Base-by-base conservation (phyloP, 805 yeast species). In the Dipodascopsis uninucleata region DNA sequence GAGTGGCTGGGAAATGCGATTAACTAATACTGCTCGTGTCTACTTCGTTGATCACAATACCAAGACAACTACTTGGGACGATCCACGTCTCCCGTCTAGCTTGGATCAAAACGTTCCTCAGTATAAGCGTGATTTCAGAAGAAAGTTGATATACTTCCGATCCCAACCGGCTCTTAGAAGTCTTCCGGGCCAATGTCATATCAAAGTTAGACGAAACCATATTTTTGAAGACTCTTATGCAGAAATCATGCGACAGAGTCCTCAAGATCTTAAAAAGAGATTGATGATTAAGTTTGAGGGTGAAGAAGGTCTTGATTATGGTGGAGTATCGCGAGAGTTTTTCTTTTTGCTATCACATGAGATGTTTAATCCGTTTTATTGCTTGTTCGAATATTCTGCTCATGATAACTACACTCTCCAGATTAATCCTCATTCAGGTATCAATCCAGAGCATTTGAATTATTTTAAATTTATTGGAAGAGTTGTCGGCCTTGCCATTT, bases 1-100 rank as follows among this genome's bases (percentile, higher is more conserved):
- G 37, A 80, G 90, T 43, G 99, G 99, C 43, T 93, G 99, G 99
- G 99, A 93, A 72, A 93, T 93, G 99, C 84, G 99, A 69, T 77
- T 93, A 62, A 94, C 99, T 33, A 93, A 93, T 67, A 93, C 98
- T 1, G 97, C 98, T 7, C 79, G 99, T 66, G 98, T 93, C 18
- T 93, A 93, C 67, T 93, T 93, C 66, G 99, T 93, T 56, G 99
- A 93, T 67, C 99, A 93, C 72, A 93, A 93, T 69, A 93, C 99
- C 25, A 93, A 93, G 71, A 93, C 99, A 0, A 93, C 99, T 0
- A 93, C 99, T 1, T 93, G 99, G 99, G 99, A 93, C 68, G 99
- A 93, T 65, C 99, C 99, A 53, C 81, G 99, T 63, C 75, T 93
- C 64, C 99, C 99, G 41, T 87, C 97, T 4, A 85, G 96, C 6